These are phyloP conservation scores for Coemansia sp. DNA, from an alignment of 192 early-diverging fungal genomes.

Conservation along the genomic window DNA sequence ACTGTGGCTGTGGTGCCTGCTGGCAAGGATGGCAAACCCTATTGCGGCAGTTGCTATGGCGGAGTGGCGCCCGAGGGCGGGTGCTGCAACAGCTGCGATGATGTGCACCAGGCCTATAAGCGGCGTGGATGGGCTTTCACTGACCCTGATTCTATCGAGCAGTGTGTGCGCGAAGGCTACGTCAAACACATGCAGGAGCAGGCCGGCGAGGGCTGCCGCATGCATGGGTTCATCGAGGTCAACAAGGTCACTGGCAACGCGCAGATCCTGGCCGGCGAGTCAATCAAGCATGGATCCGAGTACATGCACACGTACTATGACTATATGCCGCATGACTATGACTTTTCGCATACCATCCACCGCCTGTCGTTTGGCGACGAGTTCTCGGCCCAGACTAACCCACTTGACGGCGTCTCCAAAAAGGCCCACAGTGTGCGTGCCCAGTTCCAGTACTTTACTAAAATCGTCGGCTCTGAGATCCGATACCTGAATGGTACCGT, in stretches of 20 bases:
- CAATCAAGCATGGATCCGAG: conserved; percentile 30
- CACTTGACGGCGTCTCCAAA: conserved; percentile 66
- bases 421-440: conserved; percentile 55
- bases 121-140: conserved; percentile 82
- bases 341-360: conserved; percentile 83
- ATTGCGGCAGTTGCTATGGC: conserved; percentile 93
- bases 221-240: conserved; percentile 76
- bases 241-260: conserved; percentile 94
- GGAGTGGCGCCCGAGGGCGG: conserved; percentile 63
- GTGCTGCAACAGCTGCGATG: conserved; percentile 95
- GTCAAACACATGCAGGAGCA: conserved; percentile 70
- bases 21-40: conserved; percentile 35
- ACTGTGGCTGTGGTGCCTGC: conserved; percentile 41
- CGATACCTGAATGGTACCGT: conserved; percentile 64
- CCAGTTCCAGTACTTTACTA: conserved; percentile 91
- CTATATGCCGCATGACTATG: conserved; percentile 58
- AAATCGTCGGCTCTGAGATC: conserved; percentile 89
- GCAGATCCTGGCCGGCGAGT: conserved; percentile 88
- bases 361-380: conserved; percentile 75
- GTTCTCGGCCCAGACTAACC: conserved; percentile 55
- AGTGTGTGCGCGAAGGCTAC: conserved; percentile 89
- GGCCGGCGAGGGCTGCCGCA: conserved; percentile 85
- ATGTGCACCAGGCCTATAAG: conserved; percentile 82
- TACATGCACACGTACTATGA: conserved; percentile 42
- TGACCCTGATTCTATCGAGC: conserved; percentile 74